A percentile compares a stretch with the other conserved stretches of the same genome.
Conservation (phyloP, 2,329 filamentous ascomycete genomes). For the Cryphonectria radicalis region DNA sequence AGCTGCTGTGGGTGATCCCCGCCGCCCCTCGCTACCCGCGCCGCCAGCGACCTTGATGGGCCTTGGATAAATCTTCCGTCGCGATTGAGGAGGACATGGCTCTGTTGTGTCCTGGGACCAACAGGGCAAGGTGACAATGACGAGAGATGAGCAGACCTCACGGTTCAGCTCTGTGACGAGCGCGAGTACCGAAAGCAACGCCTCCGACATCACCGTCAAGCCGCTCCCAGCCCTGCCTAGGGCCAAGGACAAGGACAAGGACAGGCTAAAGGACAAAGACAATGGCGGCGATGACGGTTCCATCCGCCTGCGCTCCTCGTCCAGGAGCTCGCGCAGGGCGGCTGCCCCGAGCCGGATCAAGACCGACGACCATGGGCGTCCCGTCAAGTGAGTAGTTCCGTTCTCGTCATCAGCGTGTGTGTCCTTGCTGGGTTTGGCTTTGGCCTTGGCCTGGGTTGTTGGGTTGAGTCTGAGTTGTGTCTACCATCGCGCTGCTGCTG, state of each 20-base stretch:
- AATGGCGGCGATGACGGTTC: conserved; percentile 35
- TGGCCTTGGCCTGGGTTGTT: too few relatives aligned
- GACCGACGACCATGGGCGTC: conserved; percentile 56
- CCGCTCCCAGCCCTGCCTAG: conserved; percentile 41
- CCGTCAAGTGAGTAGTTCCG: conserved; percentile 42
- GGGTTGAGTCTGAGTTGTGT: neutral
- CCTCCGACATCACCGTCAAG: conserved; percentile 68
- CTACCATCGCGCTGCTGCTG: conserved; percentile 15
- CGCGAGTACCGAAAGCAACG: conserved; percentile 68
- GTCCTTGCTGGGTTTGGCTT: neutral
- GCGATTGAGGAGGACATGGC: conserved; percentile 27
- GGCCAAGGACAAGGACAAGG: conserved; percentile 32
- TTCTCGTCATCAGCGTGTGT: conserved; percentile 15
- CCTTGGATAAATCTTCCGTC: conserved; percentile 19
- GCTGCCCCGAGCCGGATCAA: conserved; percentile 54
- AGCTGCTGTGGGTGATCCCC: neutral
- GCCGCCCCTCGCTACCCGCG: conserved; percentile 6
- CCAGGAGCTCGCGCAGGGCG: conserved; percentile 39
- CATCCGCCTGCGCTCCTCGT: conserved; percentile 39
- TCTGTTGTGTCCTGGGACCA: conserved; percentile 26
- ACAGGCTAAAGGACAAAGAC: conserved; percentile 22
- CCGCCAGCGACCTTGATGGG: conserved; percentile 24
- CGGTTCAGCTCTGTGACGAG: conserved; percentile 70
- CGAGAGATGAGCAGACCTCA: conserved; percentile 65
- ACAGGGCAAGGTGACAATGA: conserved; percentile 56